phyloP scores from a whole-genome alignment of 2,329 filamentous ascomycete genomes.

The Didymella exigua region DNA sequence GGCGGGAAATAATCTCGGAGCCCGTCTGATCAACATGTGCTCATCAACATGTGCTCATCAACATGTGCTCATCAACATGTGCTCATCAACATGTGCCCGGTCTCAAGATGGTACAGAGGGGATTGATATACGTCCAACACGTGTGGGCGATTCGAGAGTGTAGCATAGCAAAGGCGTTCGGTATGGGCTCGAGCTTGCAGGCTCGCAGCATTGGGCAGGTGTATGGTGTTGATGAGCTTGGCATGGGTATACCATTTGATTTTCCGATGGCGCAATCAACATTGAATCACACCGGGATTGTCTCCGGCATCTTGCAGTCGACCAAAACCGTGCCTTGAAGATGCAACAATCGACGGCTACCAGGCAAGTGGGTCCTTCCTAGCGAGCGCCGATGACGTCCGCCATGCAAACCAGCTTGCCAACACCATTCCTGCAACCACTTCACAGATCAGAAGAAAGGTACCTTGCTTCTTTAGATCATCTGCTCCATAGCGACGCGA shows the following conservation, averaged over 20 bases:
- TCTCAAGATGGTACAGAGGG: too few relatives aligned
- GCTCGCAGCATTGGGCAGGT: slow-evolving; percentile 24
- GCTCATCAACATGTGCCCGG: neutral
- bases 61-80: neutral
- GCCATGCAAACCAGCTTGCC: slow-evolving; percentile 16
- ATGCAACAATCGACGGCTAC: neutral
- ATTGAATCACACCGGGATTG: neutral
- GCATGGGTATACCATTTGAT: slow-evolving; percentile 11
- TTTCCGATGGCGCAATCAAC: neutral
- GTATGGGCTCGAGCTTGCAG: neutral
- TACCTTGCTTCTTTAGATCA: neutral
- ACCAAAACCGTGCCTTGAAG: neutral
- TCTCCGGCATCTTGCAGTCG: neutral
- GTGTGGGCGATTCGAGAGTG: neutral
- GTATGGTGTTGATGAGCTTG: slow-evolving; percentile 15
- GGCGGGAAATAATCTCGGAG: slow-evolving; percentile 29
- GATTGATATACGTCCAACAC: neutral
- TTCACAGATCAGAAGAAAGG: neutral
- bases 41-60: neutral
- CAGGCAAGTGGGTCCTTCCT: slow-evolving; percentile 14
- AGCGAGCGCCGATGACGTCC: slow-evolving; percentile 14
- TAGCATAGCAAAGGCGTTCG: slow-evolving; percentile 16
- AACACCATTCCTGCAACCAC: slow-evolving; percentile 1
- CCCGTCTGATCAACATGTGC: neutral
- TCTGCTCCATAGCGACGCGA: neutral